Conservation (phyloP, 306 rosid species). For the Trichosanthes cucumerina region DNA sequence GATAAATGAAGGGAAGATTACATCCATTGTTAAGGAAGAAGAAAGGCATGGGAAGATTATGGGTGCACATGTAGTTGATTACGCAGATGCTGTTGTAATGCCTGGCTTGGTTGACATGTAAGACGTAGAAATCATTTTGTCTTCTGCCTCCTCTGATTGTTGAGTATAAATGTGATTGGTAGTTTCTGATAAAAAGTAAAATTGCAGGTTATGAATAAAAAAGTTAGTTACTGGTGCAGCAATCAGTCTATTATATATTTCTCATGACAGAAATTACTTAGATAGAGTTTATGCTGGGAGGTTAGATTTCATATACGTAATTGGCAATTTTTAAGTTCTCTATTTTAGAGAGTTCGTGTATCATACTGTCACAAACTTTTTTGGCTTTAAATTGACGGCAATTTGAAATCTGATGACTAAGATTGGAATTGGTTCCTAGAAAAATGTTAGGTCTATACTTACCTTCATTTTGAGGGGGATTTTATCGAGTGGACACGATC, state of each 20-base stretch:
- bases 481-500: neutral
- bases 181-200: neutral
- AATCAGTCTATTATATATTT: neutral
- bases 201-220: neutral
- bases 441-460: neutral
- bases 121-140: slow-evolving; percentile 15
- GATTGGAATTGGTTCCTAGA: slow-evolving; percentile 3
- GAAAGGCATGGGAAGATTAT: slow-evolving; percentile 26
- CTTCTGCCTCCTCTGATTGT: neutral
- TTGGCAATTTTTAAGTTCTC: neutral
- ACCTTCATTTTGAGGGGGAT: neutral
- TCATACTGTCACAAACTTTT: neutral
- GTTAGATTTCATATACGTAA: neutral
- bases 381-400: neutral
- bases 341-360: neutral
- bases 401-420: neutral
- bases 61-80: slow-evolving; percentile 43
- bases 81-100: slow-evolving; percentile 77
- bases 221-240: neutral
- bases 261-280: neutral
- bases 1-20: slow-evolving; percentile 61
- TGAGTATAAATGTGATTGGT: neutral
- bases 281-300: neutral
- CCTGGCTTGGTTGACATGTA: slow-evolving; percentile 95
- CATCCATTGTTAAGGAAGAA: slow-evolving; percentile 47